Percentiles rank a stretch among this genome's conserved stretches.
Evolutionary conservation across 2,329 filamentous ascomycete species (phyloP).

Genomic region (Penicillium sp.): DNA sequence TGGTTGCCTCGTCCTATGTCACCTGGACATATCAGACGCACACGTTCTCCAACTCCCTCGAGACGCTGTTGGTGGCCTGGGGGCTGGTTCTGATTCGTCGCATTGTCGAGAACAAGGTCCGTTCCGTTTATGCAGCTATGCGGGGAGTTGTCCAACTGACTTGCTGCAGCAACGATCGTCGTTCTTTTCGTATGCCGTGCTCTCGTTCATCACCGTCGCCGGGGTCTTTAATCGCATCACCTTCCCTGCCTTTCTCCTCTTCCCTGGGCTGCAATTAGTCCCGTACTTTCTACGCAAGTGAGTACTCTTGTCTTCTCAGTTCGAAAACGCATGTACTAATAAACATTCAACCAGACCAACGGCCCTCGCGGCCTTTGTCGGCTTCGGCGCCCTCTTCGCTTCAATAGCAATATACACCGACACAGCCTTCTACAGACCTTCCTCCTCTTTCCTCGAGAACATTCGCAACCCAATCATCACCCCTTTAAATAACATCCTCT

Average conservation of each 20-base stretch:
- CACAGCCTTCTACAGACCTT: conserved; percentile 71
- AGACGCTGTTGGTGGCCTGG: conserved; percentile 91
- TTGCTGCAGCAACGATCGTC: conserved; percentile 66
- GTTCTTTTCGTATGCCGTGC: conserved; percentile 69
- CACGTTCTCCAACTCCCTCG: conserved; percentile 96
- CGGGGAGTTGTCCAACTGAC: conserved; percentile 2
- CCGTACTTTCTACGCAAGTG: conserved; percentile 82
- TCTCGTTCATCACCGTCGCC: conserved; percentile 78
- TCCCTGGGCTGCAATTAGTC: conserved; percentile 78
- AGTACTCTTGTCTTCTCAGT: conserved; percentile 28
- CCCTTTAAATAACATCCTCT: conserved; percentile 72
- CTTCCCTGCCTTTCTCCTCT: conserved; percentile 86
- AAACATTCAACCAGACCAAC: conserved; percentile 49
- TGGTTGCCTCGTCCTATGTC: conserved; percentile 94
- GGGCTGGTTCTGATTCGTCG: conserved; percentile 86
- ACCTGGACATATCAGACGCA: conserved; percentile 99
- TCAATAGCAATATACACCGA: conserved; percentile 76
- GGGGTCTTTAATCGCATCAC: conserved; percentile 96
- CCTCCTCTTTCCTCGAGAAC: conserved; percentile 36
- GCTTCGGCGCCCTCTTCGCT: conserved; percentile 66
- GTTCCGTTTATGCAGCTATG: conserved; percentile 8
- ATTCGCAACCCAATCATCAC: conserved; percentile 66
- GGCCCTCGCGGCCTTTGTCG: conserved; percentile 61
- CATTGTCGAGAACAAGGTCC: conserved; percentile 74
- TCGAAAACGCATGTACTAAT: conserved; percentile 16